Evolutionary conservation across 2,329 filamentous ascomycete genomes (phyloP), one percentile per base, ranked within the genome.

Genomic region (Alternaria arborescens): DNA sequence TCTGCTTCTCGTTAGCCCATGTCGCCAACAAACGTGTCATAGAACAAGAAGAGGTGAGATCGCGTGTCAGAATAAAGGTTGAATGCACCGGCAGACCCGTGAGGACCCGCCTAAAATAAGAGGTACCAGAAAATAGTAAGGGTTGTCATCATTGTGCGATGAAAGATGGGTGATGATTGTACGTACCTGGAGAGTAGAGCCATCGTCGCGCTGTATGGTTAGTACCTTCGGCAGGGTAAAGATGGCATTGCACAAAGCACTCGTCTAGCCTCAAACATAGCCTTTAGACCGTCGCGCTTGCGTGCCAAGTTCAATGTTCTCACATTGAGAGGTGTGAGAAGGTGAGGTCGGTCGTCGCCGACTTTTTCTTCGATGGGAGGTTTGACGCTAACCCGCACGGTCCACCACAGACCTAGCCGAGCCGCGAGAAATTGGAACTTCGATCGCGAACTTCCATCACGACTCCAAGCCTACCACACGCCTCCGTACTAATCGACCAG

Each of bases 91-190:
- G 46, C 60, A 60, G 63, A 62, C 69, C 65, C 62, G 67, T 66
- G 67, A 65, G 66, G 65, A 44, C 30, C 84, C 34, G 53, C 47
- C 51, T 71, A 69, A 71, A 67, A 66, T 64, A 95, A 97, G 93
- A 97, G 93, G 93, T 97, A 93, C 93, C 93, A 97, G 92, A 68
- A 71, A 71, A 67, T 56, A 60, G 60, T 64, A 59, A 51, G 44
- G 52, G 42, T 53, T 58, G 50, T 71, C 68, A 69, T 70, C 70
- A 65, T 65, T 70, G 52, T 63, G 56, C 52, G 16, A 24, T 43
- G 18, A 32, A 36, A 36, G 32, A 36, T 14, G 12, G 32, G 32
- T 14, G 32, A 36, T 18, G 28, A 28, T 48, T 22, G n/a, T 34
- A 48, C 44, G 4, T 48, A 48, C 46, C 12, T 48, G 20, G 12